Conservation (phyloP, 2,329 filamentous ascomycete species). For the Fusarium chaquense region DNA sequence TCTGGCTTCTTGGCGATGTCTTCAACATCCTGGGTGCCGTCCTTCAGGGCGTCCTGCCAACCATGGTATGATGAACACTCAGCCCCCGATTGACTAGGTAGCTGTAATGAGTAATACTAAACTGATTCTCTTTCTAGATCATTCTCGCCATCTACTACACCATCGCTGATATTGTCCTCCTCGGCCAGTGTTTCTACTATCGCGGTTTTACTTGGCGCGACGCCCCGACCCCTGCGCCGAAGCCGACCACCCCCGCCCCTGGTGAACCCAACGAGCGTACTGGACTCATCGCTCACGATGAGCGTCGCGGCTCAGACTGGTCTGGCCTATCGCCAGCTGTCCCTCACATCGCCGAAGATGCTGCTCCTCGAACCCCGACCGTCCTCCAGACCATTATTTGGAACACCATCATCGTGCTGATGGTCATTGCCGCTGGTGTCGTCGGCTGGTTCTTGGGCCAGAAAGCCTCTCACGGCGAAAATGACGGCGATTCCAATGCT, state of each 20-base stretch:
- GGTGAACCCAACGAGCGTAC: slow-evolving; percentile 65
- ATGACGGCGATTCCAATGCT: slow-evolving; percentile 55
- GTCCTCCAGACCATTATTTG: slow-evolving; percentile 71
- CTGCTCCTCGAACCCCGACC: slow-evolving; percentile 62
- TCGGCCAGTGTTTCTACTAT: slow-evolving; percentile 96
- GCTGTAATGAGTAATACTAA: slow-evolving; percentile 18
- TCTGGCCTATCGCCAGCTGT: slow-evolving; percentile 82
- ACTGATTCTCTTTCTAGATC: slow-evolving; percentile 60
- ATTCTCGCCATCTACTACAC: slow-evolving; percentile 97
- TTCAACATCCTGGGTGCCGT: slow-evolving; percentile 97
- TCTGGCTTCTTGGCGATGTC: slow-evolving; percentile 94
- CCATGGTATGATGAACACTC: slow-evolving; percentile 71
- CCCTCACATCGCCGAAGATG: slow-evolving; percentile 72
- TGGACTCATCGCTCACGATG: slow-evolving; percentile 46
- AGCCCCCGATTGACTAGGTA: not conserved
- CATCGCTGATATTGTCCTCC: slow-evolving; percentile 87
- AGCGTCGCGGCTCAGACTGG: slow-evolving; percentile 67
- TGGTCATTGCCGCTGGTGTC: slow-evolving; percentile 86
- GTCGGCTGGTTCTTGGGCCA: slow-evolving; percentile 83
- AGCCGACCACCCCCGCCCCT: slow-evolving; percentile 52
- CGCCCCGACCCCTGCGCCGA: slow-evolving; percentile 59
- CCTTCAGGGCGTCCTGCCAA: slow-evolving; percentile 90
- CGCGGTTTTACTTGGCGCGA: slow-evolving; percentile 80
- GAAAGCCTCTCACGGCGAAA: slow-evolving; percentile 53
- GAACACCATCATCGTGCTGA: slow-evolving; percentile 79